Percentiles rank a stretch among this genome's conserved stretches.
Conservation (phyloP, 768 basidiomycete genomes). For the Suillus clintonianus region DNA sequence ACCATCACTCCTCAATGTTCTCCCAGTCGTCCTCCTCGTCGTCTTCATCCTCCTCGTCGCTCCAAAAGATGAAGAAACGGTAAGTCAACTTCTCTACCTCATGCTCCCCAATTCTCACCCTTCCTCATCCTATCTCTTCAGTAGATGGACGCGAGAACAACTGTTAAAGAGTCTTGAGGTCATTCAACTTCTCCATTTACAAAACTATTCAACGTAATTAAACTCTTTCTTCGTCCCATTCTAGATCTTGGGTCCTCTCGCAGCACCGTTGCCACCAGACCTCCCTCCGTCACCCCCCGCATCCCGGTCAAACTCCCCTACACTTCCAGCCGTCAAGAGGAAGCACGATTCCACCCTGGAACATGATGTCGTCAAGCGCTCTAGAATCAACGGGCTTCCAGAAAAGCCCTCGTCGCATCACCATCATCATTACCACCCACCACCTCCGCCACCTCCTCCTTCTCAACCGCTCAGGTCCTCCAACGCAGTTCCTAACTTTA, state of each 20-base stretch:
- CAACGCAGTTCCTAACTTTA: slow-evolving; percentile 22
- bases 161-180: slow-evolving; percentile 46
- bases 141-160: slow-evolving; percentile 37
- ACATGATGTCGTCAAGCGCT: slow-evolving; percentile 30
- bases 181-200: not conserved
- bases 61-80: slow-evolving; percentile 35
- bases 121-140: slow-evolving; percentile 29
- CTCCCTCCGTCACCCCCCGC: slow-evolving; percentile 48
- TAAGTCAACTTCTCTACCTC: slow-evolving; percentile 19
- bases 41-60: slow-evolving; percentile 21
- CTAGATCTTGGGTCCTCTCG: slow-evolving; percentile 44
- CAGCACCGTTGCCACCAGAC: slow-evolving; percentile 43
- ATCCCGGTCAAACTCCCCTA: slow-evolving; percentile 45
- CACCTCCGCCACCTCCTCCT: slow-evolving; percentile 23
- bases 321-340: slow-evolving; percentile 38
- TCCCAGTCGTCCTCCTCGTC: slow-evolving; percentile 28
- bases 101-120: slow-evolving; percentile 13
- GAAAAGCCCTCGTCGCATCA: slow-evolving; percentile 29
- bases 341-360: slow-evolving; percentile 34
- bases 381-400: slow-evolving; percentile 25
- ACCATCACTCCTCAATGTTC: slow-evolving; percentile 36
- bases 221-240: not conserved
- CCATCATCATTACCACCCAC: slow-evolving; percentile 28
- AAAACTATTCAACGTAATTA: slow-evolving; percentile 5
- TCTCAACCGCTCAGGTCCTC: slow-evolving; percentile 21